phyloP scores from a whole-genome alignment of 208 protist species.

The Trypanosoma platydactyli region DNA sequence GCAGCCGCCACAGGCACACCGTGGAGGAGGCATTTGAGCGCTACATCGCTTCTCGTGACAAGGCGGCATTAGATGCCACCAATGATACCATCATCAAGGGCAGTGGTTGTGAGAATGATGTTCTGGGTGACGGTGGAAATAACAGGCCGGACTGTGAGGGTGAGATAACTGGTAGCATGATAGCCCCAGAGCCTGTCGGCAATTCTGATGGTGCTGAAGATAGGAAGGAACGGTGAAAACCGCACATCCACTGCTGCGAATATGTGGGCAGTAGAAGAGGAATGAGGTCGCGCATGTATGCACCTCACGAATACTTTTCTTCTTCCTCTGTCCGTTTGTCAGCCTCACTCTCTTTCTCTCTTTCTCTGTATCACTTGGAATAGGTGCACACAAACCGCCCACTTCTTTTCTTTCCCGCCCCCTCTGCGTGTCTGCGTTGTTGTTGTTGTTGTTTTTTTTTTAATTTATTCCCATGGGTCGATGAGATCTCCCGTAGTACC shows the following conservation, averaged over 20 bases:
- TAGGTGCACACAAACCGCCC: too few relatives aligned
- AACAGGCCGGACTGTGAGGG: conserved; percentile 2
- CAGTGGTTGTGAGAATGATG: not conserved
- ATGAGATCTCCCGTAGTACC: too few relatives aligned
- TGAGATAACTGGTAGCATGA: not conserved
- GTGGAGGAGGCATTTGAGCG: conserved; percentile 48
- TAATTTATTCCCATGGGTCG: not conserved
- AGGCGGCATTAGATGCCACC: not conserved
- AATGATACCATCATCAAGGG: not conserved
- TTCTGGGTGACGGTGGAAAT: not conserved
- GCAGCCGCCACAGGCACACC: conserved; percentile 25
- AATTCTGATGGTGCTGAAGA: not conserved
- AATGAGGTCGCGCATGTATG: too few relatives aligned
- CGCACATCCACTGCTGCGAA: too few relatives aligned
- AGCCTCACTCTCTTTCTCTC: conserved; percentile 1
- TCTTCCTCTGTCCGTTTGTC: conserved; percentile 16
- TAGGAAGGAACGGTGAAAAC: not conserved
- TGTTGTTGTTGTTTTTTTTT: not conserved
- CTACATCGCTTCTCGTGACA: conserved; percentile 38
- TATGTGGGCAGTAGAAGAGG: too few relatives aligned
- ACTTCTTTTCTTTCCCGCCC: too few relatives aligned
- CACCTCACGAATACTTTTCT: not conserved
- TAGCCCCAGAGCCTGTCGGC: not conserved
- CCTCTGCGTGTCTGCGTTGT: not conserved
- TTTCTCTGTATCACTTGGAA: too few relatives aligned